Percentiles rank a stretch among this genome's conserved stretches.
These are phyloP conservation scores for Leccinum pellstonianum DNA, from an alignment of 768 basidiomycete species.

Conservation along the genomic window DNA sequence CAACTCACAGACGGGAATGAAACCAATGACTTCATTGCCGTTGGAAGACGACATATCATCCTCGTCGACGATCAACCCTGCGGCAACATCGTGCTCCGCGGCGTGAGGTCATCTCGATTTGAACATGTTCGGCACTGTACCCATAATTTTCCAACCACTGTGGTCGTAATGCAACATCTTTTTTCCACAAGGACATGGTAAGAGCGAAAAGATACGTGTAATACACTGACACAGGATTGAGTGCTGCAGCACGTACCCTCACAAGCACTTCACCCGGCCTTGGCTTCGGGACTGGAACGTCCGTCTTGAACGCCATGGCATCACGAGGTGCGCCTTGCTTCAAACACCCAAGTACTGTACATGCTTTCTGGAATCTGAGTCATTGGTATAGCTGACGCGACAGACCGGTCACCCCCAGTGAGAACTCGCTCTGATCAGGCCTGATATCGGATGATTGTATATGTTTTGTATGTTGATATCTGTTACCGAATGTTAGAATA, in stretches of 20 bases:
- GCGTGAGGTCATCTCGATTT: conserved; percentile 44
- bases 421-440: too few species aligned
- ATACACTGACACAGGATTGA: conserved; percentile 59
- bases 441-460: too few species aligned
- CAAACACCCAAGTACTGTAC: conserved; percentile 21
- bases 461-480: too few species aligned
- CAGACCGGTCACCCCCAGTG: too few species aligned
- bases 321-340: conserved; percentile 30
- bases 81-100: conserved; percentile 37
- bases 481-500: too few species aligned
- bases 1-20: too few species aligned
- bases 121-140: conserved; percentile 42
- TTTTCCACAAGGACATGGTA: neutral
- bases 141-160: conserved; percentile 63
- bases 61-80: too few species aligned
- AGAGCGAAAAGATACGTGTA: conserved; percentile 16
- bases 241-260: conserved; percentile 40
- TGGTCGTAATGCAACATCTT: neutral
- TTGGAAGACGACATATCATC: too few species aligned
- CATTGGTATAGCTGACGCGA: too few species aligned
- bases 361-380: conserved; percentile 23
- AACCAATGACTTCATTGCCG: too few species aligned
- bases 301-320: conserved; percentile 29
- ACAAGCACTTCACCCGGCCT: conserved; percentile 47
- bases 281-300: conserved; percentile 36